Evolutionary conservation across 139 green algal genomes (phyloP).

Genomic region (Closterium sp.): DNA sequence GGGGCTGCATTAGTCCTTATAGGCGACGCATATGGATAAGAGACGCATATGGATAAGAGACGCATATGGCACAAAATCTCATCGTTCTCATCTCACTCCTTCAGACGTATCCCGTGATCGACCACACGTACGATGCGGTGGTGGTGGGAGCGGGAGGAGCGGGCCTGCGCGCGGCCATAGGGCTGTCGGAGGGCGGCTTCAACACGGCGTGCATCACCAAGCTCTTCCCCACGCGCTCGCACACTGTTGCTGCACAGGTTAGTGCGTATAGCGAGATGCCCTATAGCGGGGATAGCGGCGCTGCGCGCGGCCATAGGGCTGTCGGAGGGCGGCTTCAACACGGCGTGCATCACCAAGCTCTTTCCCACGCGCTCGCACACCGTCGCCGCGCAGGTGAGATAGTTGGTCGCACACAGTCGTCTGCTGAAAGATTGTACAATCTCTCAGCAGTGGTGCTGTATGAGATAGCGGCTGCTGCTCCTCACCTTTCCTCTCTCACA

Average conservation of each 20-base stretch:
- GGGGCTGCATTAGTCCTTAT: too few species aligned
- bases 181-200: slow-evolving; percentile 88
- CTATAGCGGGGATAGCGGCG: too few species aligned
- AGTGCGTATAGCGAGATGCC: too few species aligned
- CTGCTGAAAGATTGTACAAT: not conserved
- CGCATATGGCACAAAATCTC: too few species aligned
- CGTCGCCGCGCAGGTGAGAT: slow-evolving; percentile 83
- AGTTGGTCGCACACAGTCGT: not conserved
- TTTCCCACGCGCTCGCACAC: slow-evolving; percentile 98
- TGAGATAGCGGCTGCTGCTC: not conserved
- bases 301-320: slow-evolving; percentile 91
- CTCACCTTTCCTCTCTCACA: not conserved
- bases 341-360: slow-evolving; percentile 99
- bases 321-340: slow-evolving; percentile 92
- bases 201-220: slow-evolving; percentile 99
- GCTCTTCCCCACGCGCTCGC: slow-evolving; percentile 97
- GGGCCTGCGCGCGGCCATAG: slow-evolving; percentile 90
- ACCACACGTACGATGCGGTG: slow-evolving; percentile 96
- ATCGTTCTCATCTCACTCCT: not conserved
- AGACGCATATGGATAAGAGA: too few species aligned
- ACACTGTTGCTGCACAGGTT: slow-evolving; percentile 96
- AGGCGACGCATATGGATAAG: too few species aligned
- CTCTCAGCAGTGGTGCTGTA: too few species aligned
- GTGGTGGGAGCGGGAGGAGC: slow-evolving; percentile 93
- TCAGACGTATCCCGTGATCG: slow-evolving; percentile 81